A percentile compares a stretch with the other conserved stretches of the same genome.
Evolutionary conservation across 1,284 basidiomycete species (phyloP).

Genomic region (Ganoderma sinense): DNA sequence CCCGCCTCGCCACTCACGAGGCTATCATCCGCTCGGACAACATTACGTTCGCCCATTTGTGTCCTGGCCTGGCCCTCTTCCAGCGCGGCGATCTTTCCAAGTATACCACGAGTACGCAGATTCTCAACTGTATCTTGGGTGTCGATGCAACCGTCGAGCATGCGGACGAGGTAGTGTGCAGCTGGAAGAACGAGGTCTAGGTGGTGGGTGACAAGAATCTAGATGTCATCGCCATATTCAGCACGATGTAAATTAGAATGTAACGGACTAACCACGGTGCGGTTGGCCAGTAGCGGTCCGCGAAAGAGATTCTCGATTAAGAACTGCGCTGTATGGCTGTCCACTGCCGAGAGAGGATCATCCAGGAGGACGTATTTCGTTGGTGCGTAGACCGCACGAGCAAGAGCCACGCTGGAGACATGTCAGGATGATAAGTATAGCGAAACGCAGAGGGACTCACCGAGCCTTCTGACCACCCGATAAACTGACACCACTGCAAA

Average conservation of each 20-base stretch:
- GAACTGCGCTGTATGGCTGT: constrained; percentile 78
- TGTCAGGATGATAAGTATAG: background rate
- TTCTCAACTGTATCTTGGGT: constrained; percentile 73
- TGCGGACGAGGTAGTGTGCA: constrained; percentile 72
- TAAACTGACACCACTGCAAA: constrained; percentile 56
- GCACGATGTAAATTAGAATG: background rate
- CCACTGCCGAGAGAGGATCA: constrained; percentile 77
- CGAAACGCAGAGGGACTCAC: constrained; percentile 35
- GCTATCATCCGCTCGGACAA: constrained; percentile 35
- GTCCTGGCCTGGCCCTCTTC: constrained; percentile 37
- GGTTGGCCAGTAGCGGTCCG: constrained; percentile 70
- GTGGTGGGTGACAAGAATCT: constrained; percentile 80
- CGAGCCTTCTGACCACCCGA: constrained; percentile 73
- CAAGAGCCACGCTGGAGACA: constrained; percentile 65
- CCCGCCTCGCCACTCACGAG: constrained; percentile 7
- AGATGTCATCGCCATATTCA: background rate
- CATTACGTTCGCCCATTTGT: constrained; percentile 40
- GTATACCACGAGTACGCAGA: constrained; percentile 60
- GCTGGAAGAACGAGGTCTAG: constrained; percentile 79
- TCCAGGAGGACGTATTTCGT: constrained; percentile 74
- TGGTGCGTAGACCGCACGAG: constrained; percentile 69
- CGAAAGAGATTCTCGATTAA: constrained; percentile 69
- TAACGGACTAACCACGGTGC: constrained; percentile 65
- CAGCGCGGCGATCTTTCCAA: constrained; percentile 66
- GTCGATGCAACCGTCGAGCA: constrained; percentile 79